Conservation (phyloP, 164 flowering plant genomes). For the Houttuynia cordata region DNA sequence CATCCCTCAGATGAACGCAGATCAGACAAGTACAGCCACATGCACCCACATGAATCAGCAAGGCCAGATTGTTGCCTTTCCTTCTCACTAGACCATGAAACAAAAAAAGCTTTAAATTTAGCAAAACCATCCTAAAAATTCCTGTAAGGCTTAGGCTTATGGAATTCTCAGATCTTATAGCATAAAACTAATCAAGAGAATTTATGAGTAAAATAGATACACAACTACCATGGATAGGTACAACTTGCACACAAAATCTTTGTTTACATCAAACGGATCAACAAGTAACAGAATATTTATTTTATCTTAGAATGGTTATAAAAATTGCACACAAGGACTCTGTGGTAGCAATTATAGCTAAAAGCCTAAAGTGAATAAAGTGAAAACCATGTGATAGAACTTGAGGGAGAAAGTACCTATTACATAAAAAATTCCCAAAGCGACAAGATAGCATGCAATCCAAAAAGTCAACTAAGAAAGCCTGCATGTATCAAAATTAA, state of each 20-base stretch:
- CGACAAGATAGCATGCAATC: constrained; percentile 88
- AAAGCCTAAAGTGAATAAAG: too few relatives aligned
- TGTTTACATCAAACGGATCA: too few relatives aligned
- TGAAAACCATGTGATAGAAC: neutral
- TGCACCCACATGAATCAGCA: constrained; percentile 69
- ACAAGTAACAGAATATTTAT: too few relatives aligned
- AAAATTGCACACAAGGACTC: neutral
- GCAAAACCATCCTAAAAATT: neutral
- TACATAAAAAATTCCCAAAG: constrained; percentile 95
- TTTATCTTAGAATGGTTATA: too few relatives aligned
- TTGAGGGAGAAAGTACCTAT: constrained; percentile 42
- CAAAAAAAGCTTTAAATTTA: constrained; percentile 1
- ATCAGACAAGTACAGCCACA: constrained; percentile 76
- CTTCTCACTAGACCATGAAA: constrained; percentile 53
- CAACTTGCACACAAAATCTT: too few relatives aligned
- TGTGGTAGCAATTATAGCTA: neutral
- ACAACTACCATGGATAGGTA: too few relatives aligned
- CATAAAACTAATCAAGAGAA: too few relatives aligned
- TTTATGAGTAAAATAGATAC: too few relatives aligned
- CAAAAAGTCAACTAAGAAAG: constrained; percentile 79
- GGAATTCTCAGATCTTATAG: neutral
- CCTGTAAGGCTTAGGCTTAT: neutral
- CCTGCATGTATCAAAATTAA: constrained; percentile 29
- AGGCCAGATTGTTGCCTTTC: constrained; percentile 74
- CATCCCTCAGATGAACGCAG: constrained; percentile 58